These are phyloP conservation scores for Taphrina confusa DNA, from an alignment of 1,139 yeast species.

Conservation along the genomic window DNA sequence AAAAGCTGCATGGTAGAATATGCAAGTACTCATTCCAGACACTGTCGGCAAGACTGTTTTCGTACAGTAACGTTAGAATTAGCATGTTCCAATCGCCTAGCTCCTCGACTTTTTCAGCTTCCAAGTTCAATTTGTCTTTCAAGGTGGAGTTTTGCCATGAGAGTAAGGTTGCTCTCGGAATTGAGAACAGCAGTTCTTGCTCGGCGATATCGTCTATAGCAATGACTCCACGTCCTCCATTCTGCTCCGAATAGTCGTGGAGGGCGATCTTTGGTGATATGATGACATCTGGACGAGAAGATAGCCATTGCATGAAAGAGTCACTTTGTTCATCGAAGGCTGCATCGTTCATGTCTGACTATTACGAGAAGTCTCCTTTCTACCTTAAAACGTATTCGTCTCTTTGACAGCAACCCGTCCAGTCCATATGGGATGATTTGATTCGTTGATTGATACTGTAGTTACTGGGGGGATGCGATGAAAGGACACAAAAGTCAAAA, in stretches of 20 bases:
- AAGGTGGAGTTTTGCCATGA: conserved; percentile 58
- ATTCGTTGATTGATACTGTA: too few relatives aligned
- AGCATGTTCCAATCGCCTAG: conserved; percentile 72
- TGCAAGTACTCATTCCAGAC: conserved; percentile 71
- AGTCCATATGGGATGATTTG: too few relatives aligned
- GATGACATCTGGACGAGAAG: conserved; percentile 48
- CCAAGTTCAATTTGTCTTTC: conserved; percentile 47
- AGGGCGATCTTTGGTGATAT: conserved; percentile 61
- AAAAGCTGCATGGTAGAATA: conserved; percentile 65
- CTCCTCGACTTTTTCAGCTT: conserved; percentile 48
- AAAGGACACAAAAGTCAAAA: conserved; percentile 17
- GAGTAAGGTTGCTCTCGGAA: conserved; percentile 63
- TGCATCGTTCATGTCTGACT: conserved; percentile 19
- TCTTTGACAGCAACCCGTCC: too few relatives aligned
- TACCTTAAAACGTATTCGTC: too few relatives aligned
- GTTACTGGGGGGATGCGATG: not conserved
- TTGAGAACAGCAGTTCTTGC: conserved; percentile 62
- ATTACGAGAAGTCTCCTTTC: too few relatives aligned
- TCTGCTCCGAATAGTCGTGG: conserved; percentile 57
- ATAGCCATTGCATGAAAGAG: conserved; percentile 59
- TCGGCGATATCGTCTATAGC: conserved; percentile 60
- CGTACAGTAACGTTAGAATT: conserved; percentile 66
- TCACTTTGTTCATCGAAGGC: conserved; percentile 48
- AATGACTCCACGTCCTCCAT: conserved; percentile 78
- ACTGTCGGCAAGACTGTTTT: conserved; percentile 51